Percentiles rank a stretch among this genome's conserved stretches.
Conservation (phyloP, 2,329 filamentous ascomycete genomes). For the Paecilomyces variotii region DNA sequence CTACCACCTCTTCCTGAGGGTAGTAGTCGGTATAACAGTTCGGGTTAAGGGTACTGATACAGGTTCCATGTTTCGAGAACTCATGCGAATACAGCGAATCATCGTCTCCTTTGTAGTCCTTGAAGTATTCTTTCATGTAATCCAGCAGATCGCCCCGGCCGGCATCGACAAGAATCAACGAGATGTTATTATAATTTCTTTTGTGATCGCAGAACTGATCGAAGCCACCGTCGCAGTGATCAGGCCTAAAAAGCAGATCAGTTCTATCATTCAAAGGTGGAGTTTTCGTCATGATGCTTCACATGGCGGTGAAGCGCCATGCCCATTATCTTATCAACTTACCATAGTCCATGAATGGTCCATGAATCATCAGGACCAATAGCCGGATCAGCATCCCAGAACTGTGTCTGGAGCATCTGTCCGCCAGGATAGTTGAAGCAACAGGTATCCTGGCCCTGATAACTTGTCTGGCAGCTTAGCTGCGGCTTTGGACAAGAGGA, state of each 20-base stretch:
- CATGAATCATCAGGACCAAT: slow-evolving; percentile 61
- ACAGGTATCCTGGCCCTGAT: slow-evolving; percentile 56
- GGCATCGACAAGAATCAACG: slow-evolving; percentile 49
- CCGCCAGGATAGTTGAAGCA: slow-evolving; percentile 69
- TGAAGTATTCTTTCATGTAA: slow-evolving; percentile 67
- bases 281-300: neutral
- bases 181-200: slow-evolving; percentile 59
- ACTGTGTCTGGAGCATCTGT: slow-evolving; percentile 65
- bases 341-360: slow-evolving; percentile 67
- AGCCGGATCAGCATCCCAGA: slow-evolving; percentile 63
- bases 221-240: slow-evolving; percentile 63
- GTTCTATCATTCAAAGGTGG: neutral
- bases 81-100: slow-evolving; percentile 66
- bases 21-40: slow-evolving; percentile 58
- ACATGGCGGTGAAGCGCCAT: neutral
- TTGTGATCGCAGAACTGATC: slow-evolving; percentile 56
- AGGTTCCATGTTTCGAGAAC: slow-evolving; percentile 69
- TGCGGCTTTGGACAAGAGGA: slow-evolving; percentile 27
- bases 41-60: slow-evolving; percentile 60
- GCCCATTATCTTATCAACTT: slow-evolving; percentile 9
- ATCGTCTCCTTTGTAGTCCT: slow-evolving; percentile 57
- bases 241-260: slow-evolving; percentile 38
- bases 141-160: slow-evolving; percentile 50
- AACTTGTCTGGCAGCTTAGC: slow-evolving; percentile 58
- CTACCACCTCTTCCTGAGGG: slow-evolving; percentile 56